These are phyloP conservation scores for Podospora pseudopauciseta DNA, from an alignment of 495 filamentous ascomycete species.

Conservation along the genomic window DNA sequence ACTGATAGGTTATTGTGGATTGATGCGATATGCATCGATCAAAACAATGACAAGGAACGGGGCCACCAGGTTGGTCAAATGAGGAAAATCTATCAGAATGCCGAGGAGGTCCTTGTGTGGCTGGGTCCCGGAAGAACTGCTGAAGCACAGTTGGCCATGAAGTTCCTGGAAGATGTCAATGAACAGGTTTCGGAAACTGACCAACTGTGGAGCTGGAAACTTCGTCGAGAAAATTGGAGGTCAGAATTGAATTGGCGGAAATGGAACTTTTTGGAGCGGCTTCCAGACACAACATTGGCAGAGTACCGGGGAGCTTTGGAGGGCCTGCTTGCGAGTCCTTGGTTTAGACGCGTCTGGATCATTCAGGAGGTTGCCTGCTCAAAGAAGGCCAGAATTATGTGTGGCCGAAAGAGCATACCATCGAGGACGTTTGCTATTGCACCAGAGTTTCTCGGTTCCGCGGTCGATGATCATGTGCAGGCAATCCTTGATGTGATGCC, in stretches of 20 bases:
- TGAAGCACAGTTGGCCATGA: background rate
- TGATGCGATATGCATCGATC: constrained; percentile 9
- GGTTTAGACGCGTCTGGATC: background rate
- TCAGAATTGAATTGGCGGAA: background rate
- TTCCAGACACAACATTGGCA: background rate
- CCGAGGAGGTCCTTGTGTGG: constrained; percentile 1
- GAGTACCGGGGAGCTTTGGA: background rate
- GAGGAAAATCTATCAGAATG: background rate
- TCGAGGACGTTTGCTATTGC: background rate
- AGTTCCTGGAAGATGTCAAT: background rate
- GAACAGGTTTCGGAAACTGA: background rate
- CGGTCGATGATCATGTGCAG: background rate
- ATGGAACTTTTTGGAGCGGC: background rate
- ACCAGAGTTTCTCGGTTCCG: background rate
- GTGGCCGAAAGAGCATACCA: background rate
- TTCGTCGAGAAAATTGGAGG: background rate
- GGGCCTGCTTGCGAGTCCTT: background rate
- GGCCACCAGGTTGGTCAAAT: constrained; percentile 8
- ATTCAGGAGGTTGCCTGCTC: background rate
- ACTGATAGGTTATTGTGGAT: constrained; percentile 1
- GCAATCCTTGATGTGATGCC: background rate
- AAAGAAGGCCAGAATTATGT: background rate
- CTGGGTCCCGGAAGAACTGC: background rate
- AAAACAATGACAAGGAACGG: background rate
- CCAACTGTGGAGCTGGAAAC: background rate